Evolutionary conservation across 116 monocot species (phyloP).

Genomic region (Thalassia testudinum): DNA sequence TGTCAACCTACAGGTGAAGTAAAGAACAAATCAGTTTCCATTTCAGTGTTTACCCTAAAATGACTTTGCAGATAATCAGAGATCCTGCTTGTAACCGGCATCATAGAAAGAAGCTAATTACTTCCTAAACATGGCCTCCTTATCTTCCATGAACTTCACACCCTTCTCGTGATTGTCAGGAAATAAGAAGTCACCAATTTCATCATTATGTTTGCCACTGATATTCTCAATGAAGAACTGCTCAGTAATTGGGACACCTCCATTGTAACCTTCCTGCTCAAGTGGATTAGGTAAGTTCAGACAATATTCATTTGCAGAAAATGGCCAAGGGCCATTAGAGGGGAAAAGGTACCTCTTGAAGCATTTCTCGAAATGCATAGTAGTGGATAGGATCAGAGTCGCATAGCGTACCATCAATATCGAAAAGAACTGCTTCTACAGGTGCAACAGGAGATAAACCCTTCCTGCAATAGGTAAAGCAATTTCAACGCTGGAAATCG

Average conservation of each 20-base stretch:
- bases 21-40: conserved; percentile 8
- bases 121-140: conserved; percentile 60
- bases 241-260: conserved; percentile 52
- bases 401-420: conserved; percentile 70
- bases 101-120: conserved; percentile 7
- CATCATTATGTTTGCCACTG: conserved; percentile 61
- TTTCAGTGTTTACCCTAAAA: background rate
- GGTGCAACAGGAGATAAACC: conserved; percentile 42
- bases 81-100: background rate
- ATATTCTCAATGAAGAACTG: conserved; percentile 44
- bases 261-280: conserved; percentile 46
- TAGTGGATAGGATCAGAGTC: conserved; percentile 86
- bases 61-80: too few relatives aligned
- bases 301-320: background rate
- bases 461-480: conserved; percentile 16
- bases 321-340: background rate
- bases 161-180: conserved; percentile 46
- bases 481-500: too few relatives aligned
- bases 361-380: conserved; percentile 56
- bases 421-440: conserved; percentile 59
- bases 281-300: background rate
- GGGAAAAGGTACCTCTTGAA: conserved; percentile 36
- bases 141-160: conserved; percentile 71
- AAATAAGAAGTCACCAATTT: conserved; percentile 38
- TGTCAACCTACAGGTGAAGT: conserved; percentile 24